Percentiles rank a stretch among this genome's conserved stretches.
Conservation (phyloP, 345 rosid species). For the Rhizophora mangle region DNA sequence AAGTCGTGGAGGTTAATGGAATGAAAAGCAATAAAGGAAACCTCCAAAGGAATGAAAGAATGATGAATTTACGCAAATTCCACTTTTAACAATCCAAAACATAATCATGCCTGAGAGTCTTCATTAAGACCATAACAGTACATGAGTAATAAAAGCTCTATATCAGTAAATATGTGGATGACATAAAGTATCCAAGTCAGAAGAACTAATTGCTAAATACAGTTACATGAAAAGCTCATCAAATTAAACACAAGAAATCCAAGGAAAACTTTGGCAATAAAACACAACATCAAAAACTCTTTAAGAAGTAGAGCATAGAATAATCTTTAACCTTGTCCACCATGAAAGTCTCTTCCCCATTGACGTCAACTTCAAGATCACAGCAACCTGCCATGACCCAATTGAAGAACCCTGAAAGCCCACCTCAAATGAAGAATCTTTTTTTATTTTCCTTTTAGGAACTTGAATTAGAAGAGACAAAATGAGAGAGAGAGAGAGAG, state of each 20-base stretch:
- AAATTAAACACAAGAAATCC: neutral
- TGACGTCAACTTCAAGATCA: constrained; percentile 90
- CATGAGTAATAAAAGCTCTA: neutral
- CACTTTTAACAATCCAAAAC: constrained; percentile 1
- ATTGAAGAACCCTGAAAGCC: constrained; percentile 22
- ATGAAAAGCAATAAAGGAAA: neutral
- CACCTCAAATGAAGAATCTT: constrained; percentile 31
- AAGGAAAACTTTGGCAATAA: neutral
- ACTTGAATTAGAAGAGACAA: neutral
- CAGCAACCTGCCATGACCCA: constrained; percentile 66
- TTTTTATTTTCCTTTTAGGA: constrained; percentile 5
- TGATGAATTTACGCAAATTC: constrained; percentile 16
- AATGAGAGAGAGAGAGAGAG: neutral
- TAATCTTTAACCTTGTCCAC: constrained; percentile 59
- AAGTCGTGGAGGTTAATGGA: constrained; percentile 3
- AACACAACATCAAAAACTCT: neutral
- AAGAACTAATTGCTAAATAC: neutral
- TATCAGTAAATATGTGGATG: neutral
- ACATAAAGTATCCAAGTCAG: neutral
- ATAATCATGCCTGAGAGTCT: constrained; percentile 3
- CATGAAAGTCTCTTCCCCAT: constrained; percentile 81
- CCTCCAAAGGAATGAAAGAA: constrained; percentile 4
- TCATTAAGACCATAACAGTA: neutral
- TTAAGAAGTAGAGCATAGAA: neutral
- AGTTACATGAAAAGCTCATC: neutral